Conservation (phyloP, 2,329 filamentous ascomycete species). For the Aspergillus ustus region DNA sequence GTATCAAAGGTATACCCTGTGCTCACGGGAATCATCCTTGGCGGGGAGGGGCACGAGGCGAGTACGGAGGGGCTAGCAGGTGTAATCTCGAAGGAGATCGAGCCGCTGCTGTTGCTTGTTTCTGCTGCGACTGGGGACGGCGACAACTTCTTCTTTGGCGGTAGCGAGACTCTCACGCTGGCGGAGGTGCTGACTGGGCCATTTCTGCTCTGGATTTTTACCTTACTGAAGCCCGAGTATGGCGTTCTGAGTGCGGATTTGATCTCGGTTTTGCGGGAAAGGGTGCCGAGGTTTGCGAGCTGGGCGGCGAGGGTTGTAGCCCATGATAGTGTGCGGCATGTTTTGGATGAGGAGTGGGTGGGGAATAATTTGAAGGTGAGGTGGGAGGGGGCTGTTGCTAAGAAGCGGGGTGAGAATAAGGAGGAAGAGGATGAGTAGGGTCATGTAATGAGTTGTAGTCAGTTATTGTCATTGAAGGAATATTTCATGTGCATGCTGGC, state of each 20-base stretch:
- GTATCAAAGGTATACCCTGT: conserved; percentile 62
- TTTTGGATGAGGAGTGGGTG: conserved; percentile 61
- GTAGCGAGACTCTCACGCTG: conserved; percentile 67
- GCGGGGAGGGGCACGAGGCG: conserved; percentile 56
- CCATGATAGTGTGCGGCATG: conserved; percentile 68
- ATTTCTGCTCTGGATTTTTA: conserved; percentile 67
- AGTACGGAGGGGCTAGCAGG: conserved; percentile 56
- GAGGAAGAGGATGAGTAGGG: neutral
- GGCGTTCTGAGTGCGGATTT: conserved; percentile 52
- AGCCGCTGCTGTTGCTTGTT: conserved; percentile 69
- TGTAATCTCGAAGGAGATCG: conserved; percentile 71
- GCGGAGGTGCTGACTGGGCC: conserved; percentile 65
- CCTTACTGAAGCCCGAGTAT: conserved; percentile 59
- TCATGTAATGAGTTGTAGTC: neutral
- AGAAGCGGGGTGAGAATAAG: neutral
- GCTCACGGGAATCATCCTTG: conserved; percentile 52
- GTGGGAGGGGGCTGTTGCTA: conserved; percentile 29
- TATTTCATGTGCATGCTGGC: no score
- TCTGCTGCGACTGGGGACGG: conserved; percentile 37
- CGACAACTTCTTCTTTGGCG: conserved; percentile 66
- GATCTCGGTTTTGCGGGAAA: conserved; percentile 56
- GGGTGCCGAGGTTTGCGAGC: conserved; percentile 68
- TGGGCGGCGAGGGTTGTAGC: conserved; percentile 67
- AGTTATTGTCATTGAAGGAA: neutral
- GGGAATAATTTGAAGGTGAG: conserved; percentile 50